Evolutionary conservation across 2,329 filamentous ascomycete species (phyloP).

Genomic region (Colletotrichum cuscutae): DNA sequence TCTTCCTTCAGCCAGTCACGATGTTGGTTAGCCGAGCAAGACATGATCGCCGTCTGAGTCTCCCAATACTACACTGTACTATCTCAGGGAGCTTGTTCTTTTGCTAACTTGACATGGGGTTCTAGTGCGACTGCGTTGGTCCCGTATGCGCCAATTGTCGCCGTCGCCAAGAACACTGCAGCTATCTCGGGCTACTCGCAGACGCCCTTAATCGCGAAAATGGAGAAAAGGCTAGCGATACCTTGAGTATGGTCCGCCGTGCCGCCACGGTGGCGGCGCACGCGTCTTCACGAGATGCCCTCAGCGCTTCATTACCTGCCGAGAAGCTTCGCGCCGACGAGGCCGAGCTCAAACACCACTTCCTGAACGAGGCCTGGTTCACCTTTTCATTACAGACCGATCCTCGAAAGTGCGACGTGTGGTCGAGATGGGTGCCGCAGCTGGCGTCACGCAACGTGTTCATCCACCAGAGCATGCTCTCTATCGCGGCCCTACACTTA

Average conservation of each 20-base stretch:
- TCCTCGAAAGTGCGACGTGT: slow-evolving; percentile 34
- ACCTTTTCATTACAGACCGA: slow-evolving; percentile 31
- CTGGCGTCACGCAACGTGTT: slow-evolving; percentile 32
- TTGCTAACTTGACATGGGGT: neutral
- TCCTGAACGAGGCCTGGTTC: slow-evolving; percentile 34
- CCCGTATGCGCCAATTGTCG: slow-evolving; percentile 35
- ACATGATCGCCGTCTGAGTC: neutral
- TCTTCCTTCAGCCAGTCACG: neutral
- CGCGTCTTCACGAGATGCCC: slow-evolving; percentile 29
- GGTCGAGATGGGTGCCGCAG: slow-evolving; percentile 34
- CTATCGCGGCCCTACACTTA: slow-evolving; percentile 33
- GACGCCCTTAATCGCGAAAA: slow-evolving; percentile 34
- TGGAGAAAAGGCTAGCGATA: slow-evolving; percentile 15
- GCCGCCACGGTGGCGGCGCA: slow-evolving; percentile 33
- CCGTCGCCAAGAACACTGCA: slow-evolving; percentile 34
- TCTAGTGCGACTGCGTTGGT: slow-evolving; percentile 34
- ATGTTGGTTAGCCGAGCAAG: slow-evolving; percentile 3
- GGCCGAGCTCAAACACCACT: slow-evolving; percentile 35
- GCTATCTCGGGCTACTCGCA: slow-evolving; percentile 32
- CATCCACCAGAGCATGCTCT: slow-evolving; percentile 35
- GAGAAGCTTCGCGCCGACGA: slow-evolving; percentile 34
- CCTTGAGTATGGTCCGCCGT: slow-evolving; percentile 29
- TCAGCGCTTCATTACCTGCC: slow-evolving; percentile 29
- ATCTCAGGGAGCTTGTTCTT: neutral
- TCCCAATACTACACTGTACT: neutral